Evolutionary conservation across 768 basidiomycete species (phyloP).

Genomic region (Hysterangium stoloniferum): DNA sequence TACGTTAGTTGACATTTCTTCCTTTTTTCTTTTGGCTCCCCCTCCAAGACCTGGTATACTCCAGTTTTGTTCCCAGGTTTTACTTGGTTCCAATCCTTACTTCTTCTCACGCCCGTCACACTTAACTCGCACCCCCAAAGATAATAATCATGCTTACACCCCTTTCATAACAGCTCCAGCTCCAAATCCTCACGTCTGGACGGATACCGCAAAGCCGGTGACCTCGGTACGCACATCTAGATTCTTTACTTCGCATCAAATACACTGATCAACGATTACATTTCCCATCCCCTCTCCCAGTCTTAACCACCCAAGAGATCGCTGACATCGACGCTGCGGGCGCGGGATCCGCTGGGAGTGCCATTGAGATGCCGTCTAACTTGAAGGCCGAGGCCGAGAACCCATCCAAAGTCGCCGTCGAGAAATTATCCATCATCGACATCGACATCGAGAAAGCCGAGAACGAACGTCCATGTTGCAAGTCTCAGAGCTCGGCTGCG

Average conservation of each 20-base stretch:
- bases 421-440: too few species aligned
- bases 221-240: conserved; percentile 38
- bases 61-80: too few species aligned
- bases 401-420: too few species aligned
- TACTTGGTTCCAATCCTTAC: too few species aligned
- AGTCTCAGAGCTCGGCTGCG: too few species aligned
- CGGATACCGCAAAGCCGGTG: conserved; percentile 61
- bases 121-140: neutral
- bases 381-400: too few species aligned
- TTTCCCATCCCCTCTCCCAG: conserved; percentile 23
- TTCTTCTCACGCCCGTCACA: neutral
- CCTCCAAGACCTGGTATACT: too few species aligned
- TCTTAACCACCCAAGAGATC: conserved; percentile 43
- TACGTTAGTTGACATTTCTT: conserved; percentile 43
- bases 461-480: too few species aligned
- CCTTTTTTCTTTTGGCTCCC: too few species aligned
- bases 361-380: too few species aligned
- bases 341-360: too few species aligned
- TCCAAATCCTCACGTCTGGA: conserved; percentile 57
- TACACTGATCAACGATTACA: neutral
- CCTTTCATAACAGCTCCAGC: conserved; percentile 44
- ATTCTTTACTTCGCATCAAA: neutral
- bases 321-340: conserved; percentile 52
- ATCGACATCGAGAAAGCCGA: too few species aligned
- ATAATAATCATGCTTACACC: neutral